Evolutionary conservation across 768 basidiomycete genomes (phyloP).

Genomic region (Hirschioporus abietinus): DNA sequence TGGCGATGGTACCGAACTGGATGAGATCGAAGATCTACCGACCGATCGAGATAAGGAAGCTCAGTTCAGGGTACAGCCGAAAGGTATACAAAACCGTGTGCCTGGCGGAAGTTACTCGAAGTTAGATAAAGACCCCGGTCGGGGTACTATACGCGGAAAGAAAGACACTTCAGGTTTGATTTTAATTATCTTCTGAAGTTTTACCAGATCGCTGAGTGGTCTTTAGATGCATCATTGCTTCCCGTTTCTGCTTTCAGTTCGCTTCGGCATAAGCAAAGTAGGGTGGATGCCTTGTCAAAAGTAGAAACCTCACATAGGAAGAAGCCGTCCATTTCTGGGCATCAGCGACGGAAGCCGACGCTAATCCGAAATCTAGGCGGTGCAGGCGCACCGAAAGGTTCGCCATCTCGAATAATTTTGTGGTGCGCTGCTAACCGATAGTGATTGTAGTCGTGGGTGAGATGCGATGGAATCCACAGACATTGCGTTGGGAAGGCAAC

Average conservation of each 20-base stretch:
- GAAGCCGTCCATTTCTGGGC: constrained; percentile 44
- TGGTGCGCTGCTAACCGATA: constrained; percentile 11
- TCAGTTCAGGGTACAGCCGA: constrained; percentile 70
- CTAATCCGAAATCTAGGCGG: constrained; percentile 82
- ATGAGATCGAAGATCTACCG: constrained; percentile 81
- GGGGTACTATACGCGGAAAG: constrained; percentile 51
- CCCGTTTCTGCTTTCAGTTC: constrained; percentile 29
- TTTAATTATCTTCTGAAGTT: constrained; percentile 4
- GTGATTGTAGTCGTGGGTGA: constrained; percentile 74
- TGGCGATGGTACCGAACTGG: constrained; percentile 88
- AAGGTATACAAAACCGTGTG: constrained; percentile 57
- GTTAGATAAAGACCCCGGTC: constrained; percentile 39
- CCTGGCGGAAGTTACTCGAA: constrained; percentile 47
- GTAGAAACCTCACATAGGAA: constrained; percentile 33
- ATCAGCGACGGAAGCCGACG: constrained; percentile 71
- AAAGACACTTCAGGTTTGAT: constrained; percentile 34
- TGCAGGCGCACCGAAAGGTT: constrained; percentile 66
- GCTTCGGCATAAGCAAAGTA: constrained; percentile 46
- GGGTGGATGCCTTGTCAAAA: constrained; percentile 49
- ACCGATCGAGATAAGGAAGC: constrained; percentile 82
- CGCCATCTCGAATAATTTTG: constrained; percentile 16
- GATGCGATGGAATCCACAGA: constrained; percentile 95
- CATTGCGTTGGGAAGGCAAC: constrained; percentile 95
- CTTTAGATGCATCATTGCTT: constrained; percentile 17
- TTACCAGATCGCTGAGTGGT: constrained; percentile 3